Evolutionary conservation across 148 eudicot genomes (phyloP), one percentile per base, ranked within the genome.

Genomic region (Linanthus parryae): DNA sequence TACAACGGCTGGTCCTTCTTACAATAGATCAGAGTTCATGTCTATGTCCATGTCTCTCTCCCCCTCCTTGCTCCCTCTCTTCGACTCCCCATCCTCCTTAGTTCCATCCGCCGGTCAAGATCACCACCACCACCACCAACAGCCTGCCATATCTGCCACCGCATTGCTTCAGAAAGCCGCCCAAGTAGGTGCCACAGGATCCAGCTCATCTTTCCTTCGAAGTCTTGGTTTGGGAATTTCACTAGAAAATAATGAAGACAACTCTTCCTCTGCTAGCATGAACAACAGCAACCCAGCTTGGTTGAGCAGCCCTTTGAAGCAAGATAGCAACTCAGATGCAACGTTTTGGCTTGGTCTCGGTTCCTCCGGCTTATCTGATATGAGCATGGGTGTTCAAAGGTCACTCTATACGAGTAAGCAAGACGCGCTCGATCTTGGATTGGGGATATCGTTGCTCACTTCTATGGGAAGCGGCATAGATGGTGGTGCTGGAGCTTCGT

Each of bases 111-210:
- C 65, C 3, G 10, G 58, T 25, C 64, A 56, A 0, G 37, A 31
- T 40, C 69, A 45, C 41, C 57, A 66, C 21, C 50, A 63, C 0
- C n/a, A 54, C 7, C 20, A 43, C 2, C 72, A 64, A 7, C 64
- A 65, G 16, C 84, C 92, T 0, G 71, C 83, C 7, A 44, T 85
- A 25, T 82, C 95, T 0, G 95, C 95, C 45, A 85, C 95, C 11
- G 95, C 89, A 0, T 53, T 85, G 56, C 85, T 85, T 37, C 95
- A 78, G n/a, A n/a, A n/a, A n/a, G n/a, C n/a, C n/a, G n/a, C n/a
- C n/a, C n/a, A n/a, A n/a, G n/a, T n/a, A n/a, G 27, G 95, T 5
- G 58, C 80, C 19, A 67, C 75, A 0, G 60, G 83, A 4, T 74
- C 95, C 2, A 59, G 64, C 31, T 58, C 79, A n/a, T 76, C 85